Base-by-base conservation (phyloP, 2,329 filamentous ascomycete genomes). In the Nemania sp. region DNA sequence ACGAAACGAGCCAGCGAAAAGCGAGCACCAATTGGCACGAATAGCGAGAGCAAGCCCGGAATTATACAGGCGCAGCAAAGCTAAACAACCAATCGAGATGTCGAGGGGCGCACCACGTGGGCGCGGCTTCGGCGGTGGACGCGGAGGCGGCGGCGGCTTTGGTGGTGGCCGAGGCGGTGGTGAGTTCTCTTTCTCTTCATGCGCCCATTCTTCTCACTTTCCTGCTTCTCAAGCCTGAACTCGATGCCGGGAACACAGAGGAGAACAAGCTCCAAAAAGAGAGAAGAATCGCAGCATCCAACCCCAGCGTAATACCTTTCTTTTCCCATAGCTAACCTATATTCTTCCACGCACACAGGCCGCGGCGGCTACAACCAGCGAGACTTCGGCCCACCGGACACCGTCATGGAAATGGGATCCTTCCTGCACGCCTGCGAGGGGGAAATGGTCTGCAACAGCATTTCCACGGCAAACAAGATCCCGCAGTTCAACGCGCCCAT, bases 401-500 rank as follows among this genome's bases (percentile, higher is more conserved):
- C 62, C 54, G 67, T 70, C 62, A 60, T 67, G 9, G 94, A 97
- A 78, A 91, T 99, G 88, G 94, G 94, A 74, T 84, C 84, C 62
- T 96, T 97, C 76, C 77, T 97, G 72, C 94, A 99, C 78, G 86
- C 91, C 54, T 93, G 90, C 77, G 94, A 99, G 77, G 93, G 93
- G 73, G 94, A 99, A 76, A 94, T 99, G 82, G 88, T 99, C 66
- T 97, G 93, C 88, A 87, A 91, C 75, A 95, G 90, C 64, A 88
- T 89, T 75, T 97, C 97, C 80, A 80, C 88, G 28, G 49, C 52
- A 49, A 58, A 58, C 67, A 97, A 97, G 78, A 88, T 99, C 61
- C 94, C 94, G 59, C 96, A 96, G 80, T 99, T 99, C 87, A 97
- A 97, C 80, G 94, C 94, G 58, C 91, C 91, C 64, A 96, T 99